Base-by-base conservation (phyloP, 805 yeast species). In the Cyberlindnera suaveolens region DNA sequence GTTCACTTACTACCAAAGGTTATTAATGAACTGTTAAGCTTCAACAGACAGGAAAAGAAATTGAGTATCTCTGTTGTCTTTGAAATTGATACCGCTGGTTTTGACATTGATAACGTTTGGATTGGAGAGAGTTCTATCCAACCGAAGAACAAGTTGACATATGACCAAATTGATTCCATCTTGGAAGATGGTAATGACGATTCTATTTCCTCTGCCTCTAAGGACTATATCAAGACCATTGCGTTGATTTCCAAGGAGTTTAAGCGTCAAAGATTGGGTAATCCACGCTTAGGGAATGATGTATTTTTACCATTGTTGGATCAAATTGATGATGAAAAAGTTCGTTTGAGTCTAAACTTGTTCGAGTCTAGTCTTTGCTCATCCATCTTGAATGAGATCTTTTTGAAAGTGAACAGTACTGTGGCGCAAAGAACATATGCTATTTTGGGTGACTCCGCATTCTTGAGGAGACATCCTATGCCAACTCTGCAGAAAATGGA, bases 401-500 rank as follows among this genome's bases (percentile, higher is more conserved):
- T 80, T 54, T 80, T 83, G 54, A 85, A 81, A 60, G 95, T 83
- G 5, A 91, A 93, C 64, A 71, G 79, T 35, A 86, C 95, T 1
- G 80, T 93, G 43, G 99, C 98, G 1, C 85, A 87, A 49, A 79
- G 75, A 53, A 66, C 84, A 14, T 83, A 83, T 55, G 78, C 91
- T 2, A 76, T 74, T 4, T 68, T 91, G 33, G 96, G 97, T 1
- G 89, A 84, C 50, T 64, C 71, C 40, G 86, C 98, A 0, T 76
- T 93, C 36, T 75, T 93, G 56, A 82, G 98, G 64, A 84, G 95
- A 58, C 96, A 90, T 53, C 74, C 85, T 3, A 77, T 84, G 50
- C 99, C 99, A 20, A 79, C 91, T 4, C 67, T 82, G 44, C 82
- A 81, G 31, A 85, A 89, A 57, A 70, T 91, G 64, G 93, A 86